phyloP scores from a whole-genome alignment of 805 yeast species.

The Candida chilensis region DNA sequence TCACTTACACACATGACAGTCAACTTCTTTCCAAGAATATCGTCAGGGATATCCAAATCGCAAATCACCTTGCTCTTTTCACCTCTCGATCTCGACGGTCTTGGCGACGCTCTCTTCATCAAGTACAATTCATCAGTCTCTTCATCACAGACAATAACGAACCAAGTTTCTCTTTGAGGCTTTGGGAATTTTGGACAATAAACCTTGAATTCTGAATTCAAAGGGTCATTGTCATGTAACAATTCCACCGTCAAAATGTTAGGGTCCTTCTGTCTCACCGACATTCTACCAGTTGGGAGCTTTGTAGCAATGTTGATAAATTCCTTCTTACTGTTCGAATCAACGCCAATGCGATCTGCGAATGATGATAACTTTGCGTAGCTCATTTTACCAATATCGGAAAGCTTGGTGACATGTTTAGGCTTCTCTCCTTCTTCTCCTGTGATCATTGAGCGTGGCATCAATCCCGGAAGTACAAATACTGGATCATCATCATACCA shows the following conservation, averaged over 20 bases:
- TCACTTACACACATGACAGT: conserved; percentile 51
- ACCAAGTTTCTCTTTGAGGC: conserved; percentile 91
- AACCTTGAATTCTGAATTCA: conserved; percentile 53
- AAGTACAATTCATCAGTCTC: conserved; percentile 45
- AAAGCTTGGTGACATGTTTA: conserved; percentile 14
- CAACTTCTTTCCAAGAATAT: conserved; percentile 33
- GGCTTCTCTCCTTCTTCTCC: conserved; percentile 2
- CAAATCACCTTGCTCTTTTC: conserved; percentile 27
- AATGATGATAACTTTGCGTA: conserved; percentile 19
- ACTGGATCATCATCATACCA: conserved; percentile 81
- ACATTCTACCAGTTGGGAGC: conserved; percentile 52
- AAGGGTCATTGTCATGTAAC: conserved; percentile 41
- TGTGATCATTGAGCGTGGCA: conserved; percentile 9
- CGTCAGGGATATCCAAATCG: conserved; percentile 39
- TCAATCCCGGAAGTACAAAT: conserved; percentile 41
- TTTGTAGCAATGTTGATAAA: conserved; percentile 45
- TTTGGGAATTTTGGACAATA: conserved; percentile 82
- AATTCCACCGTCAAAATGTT: conserved; percentile 34
- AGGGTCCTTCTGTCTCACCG: conserved; percentile 22
- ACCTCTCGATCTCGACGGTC: conserved; percentile 11
- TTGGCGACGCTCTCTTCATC: conserved; percentile 72
- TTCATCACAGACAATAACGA: conserved; percentile 50
- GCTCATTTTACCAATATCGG: conserved; percentile 31
- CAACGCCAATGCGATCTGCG: conserved; percentile 30
- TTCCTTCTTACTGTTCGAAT: conserved; percentile 27